Evolutionary conservation across 805 yeast genomes (phyloP), one percentile per base, ranked within the genome.

Genomic region (Monosporozyma yasuniensis): DNA sequence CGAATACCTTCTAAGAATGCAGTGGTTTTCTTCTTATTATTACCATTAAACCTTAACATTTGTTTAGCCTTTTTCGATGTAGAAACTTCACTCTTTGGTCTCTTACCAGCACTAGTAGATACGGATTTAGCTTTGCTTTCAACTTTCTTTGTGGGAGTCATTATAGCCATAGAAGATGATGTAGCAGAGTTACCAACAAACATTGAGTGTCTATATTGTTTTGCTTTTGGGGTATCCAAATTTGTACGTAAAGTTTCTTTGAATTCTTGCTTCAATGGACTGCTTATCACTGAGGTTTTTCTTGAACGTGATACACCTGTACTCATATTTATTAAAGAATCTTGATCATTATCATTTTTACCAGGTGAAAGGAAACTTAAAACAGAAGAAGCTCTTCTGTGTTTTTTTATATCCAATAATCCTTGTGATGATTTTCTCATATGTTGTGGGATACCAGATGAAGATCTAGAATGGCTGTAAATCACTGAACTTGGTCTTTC

Each of bases 1-100:
- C 88, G 74, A 44, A 91, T 87, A 8, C 99, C 99, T 69, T 93
- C 99, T 61, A 79, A 81, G 63, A 85, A 85, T 1, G 93, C 93
- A 0, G 87, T 78, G 0, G 95, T 85, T 50, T 81, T 79, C 65
- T 76, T 76, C 59, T 85, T 85, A 34, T 80, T 47, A 14, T 30
- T 32, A 8, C n/a, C 18, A 19, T 34, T 30, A 22, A 47, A 47
- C 18, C 25, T 28, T 71, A 11, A 81, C 52, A 58, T 65, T 42
- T 51, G 49, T 2, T 14, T 77, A 19, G 39, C 25, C 22, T 22
- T 22, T 11, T 34, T 44, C 14, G 46, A 32, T 11, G 42, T 22
- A 7, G 45, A 30, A 4, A 46, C 18, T 19, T 46, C 48, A 46
- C 48, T 46, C n/a, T 37, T 21, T 25, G 48, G 48, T 11, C 45